Evolutionary conservation across 106 monocot genomes (phyloP).

Genomic region (Acorus gramineus): DNA sequence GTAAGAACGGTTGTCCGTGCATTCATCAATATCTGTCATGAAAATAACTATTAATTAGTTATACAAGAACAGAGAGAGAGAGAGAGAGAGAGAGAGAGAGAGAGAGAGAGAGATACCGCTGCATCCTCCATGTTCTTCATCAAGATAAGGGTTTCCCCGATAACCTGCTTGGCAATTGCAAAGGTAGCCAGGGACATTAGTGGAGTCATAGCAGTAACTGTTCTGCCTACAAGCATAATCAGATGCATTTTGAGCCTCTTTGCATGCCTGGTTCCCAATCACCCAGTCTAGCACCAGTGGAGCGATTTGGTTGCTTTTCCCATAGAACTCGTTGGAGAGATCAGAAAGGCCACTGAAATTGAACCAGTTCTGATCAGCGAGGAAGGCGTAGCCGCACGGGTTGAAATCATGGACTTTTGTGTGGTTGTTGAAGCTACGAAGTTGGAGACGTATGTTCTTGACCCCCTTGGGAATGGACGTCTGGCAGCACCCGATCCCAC

Average conservation of each 20-base stretch:
- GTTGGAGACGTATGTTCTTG: neutral
- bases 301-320: neutral
- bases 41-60: no score
- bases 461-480: slow-evolving; percentile 21
- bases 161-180: slow-evolving; percentile 25
- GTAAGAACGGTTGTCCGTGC: no score
- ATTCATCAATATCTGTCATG: no score
- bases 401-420: neutral
- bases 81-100: no score
- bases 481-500: slow-evolving; percentile 11
- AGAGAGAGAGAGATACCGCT: no score
- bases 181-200: slow-evolving; percentile 18
- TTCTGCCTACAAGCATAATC: slow-evolving; percentile 26
- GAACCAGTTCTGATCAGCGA: slow-evolving; percentile 1
- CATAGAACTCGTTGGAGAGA: neutral
- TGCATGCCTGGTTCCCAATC: neutral
- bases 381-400: slow-evolving; percentile 7
- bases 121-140: slow-evolving; percentile 1
- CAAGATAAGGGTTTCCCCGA: slow-evolving; percentile 23
- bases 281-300: slow-evolving; percentile 12
- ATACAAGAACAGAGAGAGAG: no score
- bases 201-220: slow-evolving; percentile 13
- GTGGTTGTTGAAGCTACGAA: neutral
- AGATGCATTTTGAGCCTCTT: slow-evolving; percentile 2
- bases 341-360: neutral